These are phyloP conservation scores for Thalassiosira exigua DNA, from an alignment of 352 stramenopile species.

Conservation along the genomic window DNA sequence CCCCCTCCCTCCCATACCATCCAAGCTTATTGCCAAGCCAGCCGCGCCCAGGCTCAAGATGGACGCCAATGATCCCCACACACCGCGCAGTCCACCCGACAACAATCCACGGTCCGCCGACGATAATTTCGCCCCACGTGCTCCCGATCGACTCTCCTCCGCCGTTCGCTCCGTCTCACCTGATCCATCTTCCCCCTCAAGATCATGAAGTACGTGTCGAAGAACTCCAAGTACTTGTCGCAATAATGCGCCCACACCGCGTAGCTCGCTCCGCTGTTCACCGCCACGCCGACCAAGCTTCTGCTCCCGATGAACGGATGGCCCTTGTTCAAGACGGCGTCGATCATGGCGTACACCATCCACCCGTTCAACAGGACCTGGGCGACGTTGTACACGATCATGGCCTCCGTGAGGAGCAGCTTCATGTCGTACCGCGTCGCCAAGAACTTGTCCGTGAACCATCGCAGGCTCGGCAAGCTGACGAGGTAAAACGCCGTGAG, in stretches of 20 bases:
- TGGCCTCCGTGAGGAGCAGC: conserved; percentile 75
- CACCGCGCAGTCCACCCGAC: neutral
- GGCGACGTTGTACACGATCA: conserved; percentile 84
- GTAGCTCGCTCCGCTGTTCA: conserved; percentile 66
- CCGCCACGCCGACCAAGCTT: conserved; percentile 27
- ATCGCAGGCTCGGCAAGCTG: conserved; percentile 65
- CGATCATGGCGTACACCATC: conserved; percentile 82
- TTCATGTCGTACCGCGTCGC: conserved; percentile 73
- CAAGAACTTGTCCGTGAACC: conserved; percentile 60
- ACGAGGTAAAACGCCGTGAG: conserved; percentile 75
- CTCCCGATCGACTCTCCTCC: no score
- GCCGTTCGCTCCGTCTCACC: conserved; percentile 60
- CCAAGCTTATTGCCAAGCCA: no score
- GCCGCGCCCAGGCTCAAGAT: no score
- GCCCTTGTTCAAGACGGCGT: conserved; percentile 62
- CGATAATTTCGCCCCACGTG: no score
- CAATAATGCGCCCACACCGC: conserved; percentile 85
- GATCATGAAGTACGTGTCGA: conserved; percentile 87
- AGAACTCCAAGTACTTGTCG: conserved; percentile 87
- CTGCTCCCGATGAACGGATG: conserved; percentile 79
- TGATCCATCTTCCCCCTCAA: conserved; percentile 81
- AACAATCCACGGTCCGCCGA: conserved; percentile 1
- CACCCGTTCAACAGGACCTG: conserved; percentile 82
- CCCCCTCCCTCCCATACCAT: no score
- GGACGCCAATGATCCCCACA: no score